Base-by-base conservation (phyloP, 2,329 filamentous ascomycete species). In the Hirsutella thompsonii region DNA sequence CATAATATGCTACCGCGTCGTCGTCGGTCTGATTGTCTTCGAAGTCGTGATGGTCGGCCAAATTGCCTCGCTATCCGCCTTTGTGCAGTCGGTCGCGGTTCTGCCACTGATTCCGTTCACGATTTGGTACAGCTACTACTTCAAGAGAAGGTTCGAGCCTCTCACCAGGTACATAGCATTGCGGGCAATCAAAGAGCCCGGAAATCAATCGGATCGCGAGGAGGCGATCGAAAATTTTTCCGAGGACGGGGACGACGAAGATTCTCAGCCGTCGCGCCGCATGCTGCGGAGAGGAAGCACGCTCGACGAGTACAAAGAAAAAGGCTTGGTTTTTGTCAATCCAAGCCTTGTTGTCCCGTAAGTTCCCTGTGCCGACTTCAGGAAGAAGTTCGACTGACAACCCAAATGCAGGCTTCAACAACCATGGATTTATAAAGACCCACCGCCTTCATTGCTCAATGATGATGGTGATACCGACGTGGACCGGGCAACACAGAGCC, bases 141-240 rank as follows among this genome's bases (percentile, higher is more conserved):
- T 86, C 56, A 72, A 76, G 35, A 72, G 74, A 36, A 83, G 83
- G 1, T 98, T 92, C 53, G 83, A 87, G 52, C 90, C 92, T 1
- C 64, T 98, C 44, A 94, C 89, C 60, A 82, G 79, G 51, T 95
- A 92, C 57, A 96, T 98, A 56, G 88, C 93, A 21, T 67, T 98
- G 36, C 76, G 86, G 47, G 94, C 87, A 52, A 86, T 98, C 44
- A 76, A 81, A 49, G 75, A 81, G 48, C 69, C 76, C 20, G 46
- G 47, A 0, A 55, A 56, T 8, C 52, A 53, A 2, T 58, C 63
- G n/a, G 54, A 62, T 21, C 49, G 55, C 11, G 58, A 60, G 29
- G 53, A 60, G 35, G 55, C 57, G 3, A 48, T 59, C 21, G 58
- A 60, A n/a, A 63, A 64, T 16, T 57, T 57, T 2, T 58, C 57